These are phyloP conservation scores for Phragmites australis DNA, from an alignment of 176 grass and related monocot species.

Conservation along the genomic window DNA sequence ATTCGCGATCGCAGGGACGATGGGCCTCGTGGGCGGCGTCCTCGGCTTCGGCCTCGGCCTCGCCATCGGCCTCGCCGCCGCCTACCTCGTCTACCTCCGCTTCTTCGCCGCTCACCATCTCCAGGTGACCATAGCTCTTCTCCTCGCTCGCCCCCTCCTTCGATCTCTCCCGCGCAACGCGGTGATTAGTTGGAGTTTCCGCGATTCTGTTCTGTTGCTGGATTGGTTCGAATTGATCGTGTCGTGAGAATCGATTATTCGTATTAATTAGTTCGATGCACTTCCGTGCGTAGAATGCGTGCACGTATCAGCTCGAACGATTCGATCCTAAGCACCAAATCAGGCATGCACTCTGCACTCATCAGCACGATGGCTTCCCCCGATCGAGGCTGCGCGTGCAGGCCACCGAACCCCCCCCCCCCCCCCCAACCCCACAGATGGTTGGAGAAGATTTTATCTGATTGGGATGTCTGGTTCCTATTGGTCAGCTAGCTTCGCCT, in stretches of 20 bases:
- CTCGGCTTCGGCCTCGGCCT: conserved; percentile 51
- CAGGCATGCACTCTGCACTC: background rate
- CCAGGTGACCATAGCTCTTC: conserved; percentile 27
- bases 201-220: background rate
- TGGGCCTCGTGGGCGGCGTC: conserved; percentile 45
- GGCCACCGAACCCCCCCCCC: background rate
- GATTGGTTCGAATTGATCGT: background rate
- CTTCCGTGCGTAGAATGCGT: background rate
- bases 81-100: conserved; percentile 49
- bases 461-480: background rate
- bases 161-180: too few species aligned
- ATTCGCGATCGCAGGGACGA: conserved; percentile 8
- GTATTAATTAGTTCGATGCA: background rate
- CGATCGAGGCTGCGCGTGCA: background rate
- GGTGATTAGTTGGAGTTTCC: background rate
- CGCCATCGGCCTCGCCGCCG: conserved; percentile 41
- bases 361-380: background rate
- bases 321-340: background rate
- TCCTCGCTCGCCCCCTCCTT: background rate
- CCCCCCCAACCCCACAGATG: background rate
- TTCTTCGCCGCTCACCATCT: conserved; percentile 28
- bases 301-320: background rate
- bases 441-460: background rate
- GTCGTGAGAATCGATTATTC: background rate
- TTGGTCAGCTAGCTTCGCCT: background rate